phyloP scores from a whole-genome alignment of 805 yeast genomes.

The Komagataella kurtzmanii region DNA sequence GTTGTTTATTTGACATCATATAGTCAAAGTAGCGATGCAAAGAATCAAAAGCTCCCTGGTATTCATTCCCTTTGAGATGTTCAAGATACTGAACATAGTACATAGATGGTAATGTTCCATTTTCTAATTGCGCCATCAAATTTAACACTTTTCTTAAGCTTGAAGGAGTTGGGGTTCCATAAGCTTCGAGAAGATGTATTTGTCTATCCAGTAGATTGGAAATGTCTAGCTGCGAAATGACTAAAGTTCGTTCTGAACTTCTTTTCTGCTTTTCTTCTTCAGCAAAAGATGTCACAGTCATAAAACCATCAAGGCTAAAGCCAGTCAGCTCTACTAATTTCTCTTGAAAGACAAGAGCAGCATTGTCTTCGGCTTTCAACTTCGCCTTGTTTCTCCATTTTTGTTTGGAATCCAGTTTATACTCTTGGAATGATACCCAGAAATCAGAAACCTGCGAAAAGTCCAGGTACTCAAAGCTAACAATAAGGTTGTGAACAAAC shows the following conservation, averaged over 20 bases:
- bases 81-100: slow-evolving; percentile 52
- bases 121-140: slow-evolving; percentile 33
- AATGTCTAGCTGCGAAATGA: slow-evolving; percentile 38
- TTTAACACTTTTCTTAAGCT: slow-evolving; percentile 25
- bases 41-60: slow-evolving; percentile 44
- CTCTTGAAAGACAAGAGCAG: not conserved
- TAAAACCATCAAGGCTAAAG: not conserved
- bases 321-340: not conserved
- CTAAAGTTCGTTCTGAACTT: slow-evolving; percentile 10
- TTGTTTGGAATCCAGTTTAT: slow-evolving; percentile 13
- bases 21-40: slow-evolving; percentile 58
- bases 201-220: slow-evolving; percentile 37
- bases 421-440: slow-evolving; percentile 26
- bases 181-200: slow-evolving; percentile 34
- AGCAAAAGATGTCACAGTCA: not conserved
- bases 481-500: slow-evolving; percentile 25
- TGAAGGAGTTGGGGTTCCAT: slow-evolving; percentile 35
- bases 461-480: slow-evolving; percentile 27
- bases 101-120: slow-evolving; percentile 26
- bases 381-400: not conserved
- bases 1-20: slow-evolving; percentile 53
- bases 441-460: slow-evolving; percentile 31
- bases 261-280: not conserved
- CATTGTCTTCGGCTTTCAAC: not conserved
- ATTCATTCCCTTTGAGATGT: slow-evolving; percentile 42